Conservation (phyloP, 2,329 filamentous ascomycete species). For the Aspergillus sp. region DNA sequence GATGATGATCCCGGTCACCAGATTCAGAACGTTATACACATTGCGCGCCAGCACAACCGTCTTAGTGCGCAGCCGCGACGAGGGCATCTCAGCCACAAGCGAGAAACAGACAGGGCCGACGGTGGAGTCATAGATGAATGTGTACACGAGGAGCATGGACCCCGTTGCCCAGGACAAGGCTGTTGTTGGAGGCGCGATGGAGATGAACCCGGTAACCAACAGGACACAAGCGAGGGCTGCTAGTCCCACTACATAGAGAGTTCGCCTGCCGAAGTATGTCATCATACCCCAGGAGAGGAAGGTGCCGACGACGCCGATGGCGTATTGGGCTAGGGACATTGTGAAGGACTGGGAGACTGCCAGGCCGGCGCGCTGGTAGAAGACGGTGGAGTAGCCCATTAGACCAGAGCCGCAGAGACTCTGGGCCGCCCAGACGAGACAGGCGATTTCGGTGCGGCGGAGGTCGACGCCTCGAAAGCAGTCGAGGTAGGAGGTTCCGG, state of each 20-base stretch:
- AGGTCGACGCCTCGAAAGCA: constrained; percentile 31
- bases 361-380: constrained; percentile 35
- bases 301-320: constrained; percentile 44
- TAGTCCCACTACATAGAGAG: constrained; percentile 41
- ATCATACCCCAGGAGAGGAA: constrained; percentile 43
- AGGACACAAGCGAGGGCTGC: constrained; percentile 33
- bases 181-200: constrained; percentile 34
- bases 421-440: constrained; percentile 32
- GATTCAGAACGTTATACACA: not conserved
- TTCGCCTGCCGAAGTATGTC: constrained; percentile 38
- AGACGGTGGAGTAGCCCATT: constrained; percentile 31
- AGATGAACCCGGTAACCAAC: constrained; percentile 40
- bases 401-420: constrained; percentile 29
- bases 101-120: constrained; percentile 42
- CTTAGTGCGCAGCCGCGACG: not conserved
- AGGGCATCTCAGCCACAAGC: constrained; percentile 22
- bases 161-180: constrained; percentile 41
- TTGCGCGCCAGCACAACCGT: not conserved
- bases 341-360: constrained; percentile 25
- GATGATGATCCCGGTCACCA: constrained; percentile 30
- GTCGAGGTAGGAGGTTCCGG: constrained; percentile 26
- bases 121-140: constrained; percentile 44
- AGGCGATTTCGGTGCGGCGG: constrained; percentile 39
- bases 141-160: constrained; percentile 32
- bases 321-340: constrained; percentile 43